Evolutionary conservation across 1,284 basidiomycete genomes (phyloP).

Genomic region (Cutaneotrichosporon cavernicola): DNA sequence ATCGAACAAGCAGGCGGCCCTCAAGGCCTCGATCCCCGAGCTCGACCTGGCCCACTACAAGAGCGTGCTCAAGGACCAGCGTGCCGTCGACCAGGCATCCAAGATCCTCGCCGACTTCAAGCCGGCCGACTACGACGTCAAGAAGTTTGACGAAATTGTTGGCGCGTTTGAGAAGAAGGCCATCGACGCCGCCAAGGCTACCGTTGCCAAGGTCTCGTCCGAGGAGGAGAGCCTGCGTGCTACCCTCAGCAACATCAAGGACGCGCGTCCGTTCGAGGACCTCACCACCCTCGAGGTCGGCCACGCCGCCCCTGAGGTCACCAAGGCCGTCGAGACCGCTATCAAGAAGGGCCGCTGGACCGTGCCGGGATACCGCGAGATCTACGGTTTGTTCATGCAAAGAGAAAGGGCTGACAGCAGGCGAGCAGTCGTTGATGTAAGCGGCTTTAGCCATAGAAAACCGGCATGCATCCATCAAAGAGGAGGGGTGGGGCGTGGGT

Average conservation of each 20-base stretch:
- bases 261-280: slow-evolving; percentile 96
- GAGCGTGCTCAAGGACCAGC: slow-evolving; percentile 85
- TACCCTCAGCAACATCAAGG: slow-evolving; percentile 95
- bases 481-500: not conserved
- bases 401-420: not conserved
- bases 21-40: slow-evolving; percentile 64
- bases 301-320: slow-evolving; percentile 87
- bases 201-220: slow-evolving; percentile 83
- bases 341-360: slow-evolving; percentile 99
- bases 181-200: slow-evolving; percentile 87
- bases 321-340: slow-evolving; percentile 90
- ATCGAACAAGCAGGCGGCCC: slow-evolving; percentile 69
- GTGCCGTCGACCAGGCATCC: slow-evolving; percentile 87
- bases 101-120: slow-evolving; percentile 88
- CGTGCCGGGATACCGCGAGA: slow-evolving; percentile 81
- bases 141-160: slow-evolving; percentile 88
- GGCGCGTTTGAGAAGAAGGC: slow-evolving; percentile 97
- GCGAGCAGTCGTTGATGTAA: slow-evolving; percentile 63
- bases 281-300: slow-evolving; percentile 91
- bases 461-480: slow-evolving; percentile 14
- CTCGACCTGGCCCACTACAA: slow-evolving; percentile 89
- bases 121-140: slow-evolving; percentile 93
- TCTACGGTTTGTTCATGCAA: slow-evolving; percentile 79
- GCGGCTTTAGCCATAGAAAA: slow-evolving; percentile 1
- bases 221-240: slow-evolving; percentile 90